These are phyloP conservation scores for Ophiognomonia clavigignenti-juglandacearum DNA, from an alignment of 2,329 filamentous ascomycete species.

Conservation along the genomic window DNA sequence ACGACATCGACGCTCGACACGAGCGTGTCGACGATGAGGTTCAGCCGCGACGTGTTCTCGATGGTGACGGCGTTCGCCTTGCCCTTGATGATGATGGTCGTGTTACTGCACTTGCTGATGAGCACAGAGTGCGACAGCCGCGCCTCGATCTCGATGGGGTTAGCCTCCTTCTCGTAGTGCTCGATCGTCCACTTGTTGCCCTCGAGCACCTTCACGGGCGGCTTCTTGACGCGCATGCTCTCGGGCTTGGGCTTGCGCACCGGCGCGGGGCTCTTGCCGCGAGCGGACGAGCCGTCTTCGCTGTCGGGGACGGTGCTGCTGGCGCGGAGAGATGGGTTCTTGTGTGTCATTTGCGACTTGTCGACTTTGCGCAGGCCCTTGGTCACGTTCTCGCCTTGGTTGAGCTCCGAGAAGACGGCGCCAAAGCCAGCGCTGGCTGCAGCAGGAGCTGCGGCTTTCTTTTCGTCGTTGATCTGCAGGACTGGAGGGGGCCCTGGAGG, in stretches of 20 bases:
- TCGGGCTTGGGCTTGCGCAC: constrained; percentile 84
- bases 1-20: constrained; percentile 92
- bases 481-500: constrained; percentile 66
- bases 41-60: constrained; percentile 82
- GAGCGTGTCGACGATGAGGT: constrained; percentile 81
- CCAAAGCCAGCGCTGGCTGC: constrained; percentile 59
- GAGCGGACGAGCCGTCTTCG: constrained; percentile 37
- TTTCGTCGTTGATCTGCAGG: constrained; percentile 48
- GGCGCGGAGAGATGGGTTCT: constrained; percentile 83
- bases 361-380: constrained; percentile 89
- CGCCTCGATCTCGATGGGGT: constrained; percentile 76
- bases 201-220: constrained; percentile 71
- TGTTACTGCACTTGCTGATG: constrained; percentile 87
- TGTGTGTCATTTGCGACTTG: constrained; percentile 95
- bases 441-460: constrained; percentile 39
- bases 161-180: constrained; percentile 75
- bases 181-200: constrained; percentile 96
- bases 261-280: constrained; percentile 81
- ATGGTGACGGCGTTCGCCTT: constrained; percentile 97
- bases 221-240: constrained; percentile 79
- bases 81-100: constrained; percentile 81
- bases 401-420: constrained; percentile 88
- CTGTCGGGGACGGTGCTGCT: constrained; percentile 63
- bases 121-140: constrained; percentile 83
- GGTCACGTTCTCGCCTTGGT: constrained; percentile 84